Percentiles rank a stretch among this genome's conserved stretches.
phyloP scores from a whole-genome alignment of 768 basidiomycete species.

The Holtermannia corniformis region DNA sequence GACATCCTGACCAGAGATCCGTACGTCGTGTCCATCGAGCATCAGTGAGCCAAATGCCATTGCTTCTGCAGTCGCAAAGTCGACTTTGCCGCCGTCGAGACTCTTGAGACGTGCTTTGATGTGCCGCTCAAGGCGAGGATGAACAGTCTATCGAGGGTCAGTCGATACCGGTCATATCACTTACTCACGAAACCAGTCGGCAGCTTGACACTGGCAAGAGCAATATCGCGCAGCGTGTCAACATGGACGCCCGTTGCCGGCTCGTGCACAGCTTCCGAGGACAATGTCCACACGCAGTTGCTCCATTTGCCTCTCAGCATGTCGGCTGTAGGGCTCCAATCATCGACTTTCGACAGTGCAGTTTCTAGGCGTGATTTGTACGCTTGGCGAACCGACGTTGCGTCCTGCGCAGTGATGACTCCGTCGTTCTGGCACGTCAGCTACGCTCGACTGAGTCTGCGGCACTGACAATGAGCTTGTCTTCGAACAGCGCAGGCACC shows the following conservation, averaged over 20 bases:
- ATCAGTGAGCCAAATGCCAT: slow-evolving; percentile 81
- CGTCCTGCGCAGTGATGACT: slow-evolving; percentile 49
- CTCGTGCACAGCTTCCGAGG: slow-evolving; percentile 47
- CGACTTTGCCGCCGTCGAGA: slow-evolving; percentile 62
- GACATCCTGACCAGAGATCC: slow-evolving; percentile 88
- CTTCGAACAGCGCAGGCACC: slow-evolving; percentile 73
- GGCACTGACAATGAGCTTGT: slow-evolving; percentile 59
- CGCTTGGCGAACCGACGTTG: slow-evolving; percentile 48
- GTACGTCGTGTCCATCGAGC: slow-evolving; percentile 68
- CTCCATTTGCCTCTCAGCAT: slow-evolving; percentile 63
- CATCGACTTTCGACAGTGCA: slow-evolving; percentile 49
- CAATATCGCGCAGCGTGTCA: slow-evolving; percentile 52
- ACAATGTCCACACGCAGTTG: slow-evolving; percentile 55
- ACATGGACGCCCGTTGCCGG: slow-evolving; percentile 61
- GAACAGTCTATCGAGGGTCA: neutral
- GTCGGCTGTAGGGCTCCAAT: slow-evolving; percentile 48
- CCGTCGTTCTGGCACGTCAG: slow-evolving; percentile 45
- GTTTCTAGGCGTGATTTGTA: slow-evolving; percentile 59
- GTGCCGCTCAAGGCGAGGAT: slow-evolving; percentile 49
- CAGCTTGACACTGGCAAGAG: slow-evolving; percentile 57
- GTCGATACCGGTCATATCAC: too few relatives aligned
- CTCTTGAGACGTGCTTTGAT: slow-evolving; percentile 65
- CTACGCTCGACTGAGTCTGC: neutral
- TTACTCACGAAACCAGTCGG: slow-evolving; percentile 57
- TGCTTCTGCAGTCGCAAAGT: slow-evolving; percentile 86